Conservation (phyloP, 495 filamentous ascomycete genomes). For the Penicillium steckii region DNA sequence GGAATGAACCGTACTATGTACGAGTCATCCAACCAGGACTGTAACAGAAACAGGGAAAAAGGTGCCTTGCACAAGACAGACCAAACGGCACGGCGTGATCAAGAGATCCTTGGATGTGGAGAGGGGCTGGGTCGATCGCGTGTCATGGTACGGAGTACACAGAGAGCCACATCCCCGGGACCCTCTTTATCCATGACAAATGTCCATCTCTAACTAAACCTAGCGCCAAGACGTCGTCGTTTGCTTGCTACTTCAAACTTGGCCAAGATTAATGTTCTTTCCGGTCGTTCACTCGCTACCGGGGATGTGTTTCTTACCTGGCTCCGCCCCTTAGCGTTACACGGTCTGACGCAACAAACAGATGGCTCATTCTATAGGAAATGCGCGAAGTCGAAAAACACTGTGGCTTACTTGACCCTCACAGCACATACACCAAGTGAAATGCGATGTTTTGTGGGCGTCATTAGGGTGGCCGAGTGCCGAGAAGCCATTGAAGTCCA, state of each 20-base stretch:
- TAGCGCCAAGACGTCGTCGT: not conserved
- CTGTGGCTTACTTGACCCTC: too few relatives aligned
- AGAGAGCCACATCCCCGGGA: constrained; percentile 3
- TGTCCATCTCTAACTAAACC: not conserved
- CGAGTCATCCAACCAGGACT: not conserved
- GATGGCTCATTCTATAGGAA: constrained; percentile 1
- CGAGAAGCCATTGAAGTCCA: not conserved
- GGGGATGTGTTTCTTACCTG: not conserved
- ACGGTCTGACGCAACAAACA: constrained; percentile 5
- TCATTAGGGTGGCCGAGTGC: too few relatives aligned
- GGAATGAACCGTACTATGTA: not conserved
- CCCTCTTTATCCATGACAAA: constrained; percentile 5
- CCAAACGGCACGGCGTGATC: not conserved
- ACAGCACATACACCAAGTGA: not conserved
- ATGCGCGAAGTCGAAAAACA: not conserved
- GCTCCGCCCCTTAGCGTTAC: constrained; percentile 7
- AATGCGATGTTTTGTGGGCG: not conserved
- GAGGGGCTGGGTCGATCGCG: constrained; percentile 14
- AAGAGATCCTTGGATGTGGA: constrained; percentile 6
- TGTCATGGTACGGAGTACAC: too few relatives aligned
- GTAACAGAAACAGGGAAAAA: not conserved
- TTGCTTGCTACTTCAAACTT: not conserved
- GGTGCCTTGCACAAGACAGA: not conserved
- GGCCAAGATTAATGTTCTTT: constrained; percentile 5
- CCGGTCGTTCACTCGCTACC: constrained; percentile 8